Base-by-base conservation (phyloP, 2,329 filamentous ascomycete species). In the Simplicillium aogashimaense region DNA sequence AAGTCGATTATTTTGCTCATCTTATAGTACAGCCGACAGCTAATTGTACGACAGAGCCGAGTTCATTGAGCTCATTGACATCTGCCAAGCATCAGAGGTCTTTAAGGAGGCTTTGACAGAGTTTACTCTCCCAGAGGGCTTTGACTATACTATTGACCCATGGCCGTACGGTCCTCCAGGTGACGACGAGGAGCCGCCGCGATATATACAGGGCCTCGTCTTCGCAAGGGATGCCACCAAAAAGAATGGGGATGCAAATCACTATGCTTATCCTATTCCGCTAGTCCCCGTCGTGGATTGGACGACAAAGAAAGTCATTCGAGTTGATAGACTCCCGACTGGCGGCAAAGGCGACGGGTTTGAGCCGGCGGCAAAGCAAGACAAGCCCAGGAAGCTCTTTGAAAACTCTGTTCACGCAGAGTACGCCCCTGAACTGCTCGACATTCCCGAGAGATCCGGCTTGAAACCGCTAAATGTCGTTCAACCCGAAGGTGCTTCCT, bases 381-480 rank as follows among this genome's bases (percentile, higher is more conserved):
- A 18, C 48, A 60, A 53, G 15, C 71, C 55, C 43, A 66, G 49
- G 57, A 69, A 53, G 55, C 66, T 67, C 15, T 71, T 78, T 37
- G 61, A 63, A 12, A 53, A 60, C 35, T 50, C 53, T 41, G 53
- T 49, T 34, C 41, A 61, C 0, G 62, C 65, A 29, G 70, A 74
- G 41, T 74, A 71, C 47, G 55, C 66, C 0, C 68, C 69, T 2
- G 70, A 74, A 51, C 59, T 81, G 3, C 59, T 78, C 9, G 59
- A 66, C 12, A 49, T 53, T 2, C 64, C 69, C 1, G 49, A 65
- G 13, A 60, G 76, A 11, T 59, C 66, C 34, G 74, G 74, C 41
- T 53, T 78, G 20, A 86, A 85, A 58, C 82, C 83, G 5, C 72
- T 88, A 52, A 76, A 86, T 48, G 78, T 90, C 35, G 69, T 76